A percentile compares a stretch with the other conserved stretches of the same genome.
Evolutionary conservation across 768 basidiomycete genomes (phyloP).

Genomic region (Phylloporus rhodoxanthus): DNA sequence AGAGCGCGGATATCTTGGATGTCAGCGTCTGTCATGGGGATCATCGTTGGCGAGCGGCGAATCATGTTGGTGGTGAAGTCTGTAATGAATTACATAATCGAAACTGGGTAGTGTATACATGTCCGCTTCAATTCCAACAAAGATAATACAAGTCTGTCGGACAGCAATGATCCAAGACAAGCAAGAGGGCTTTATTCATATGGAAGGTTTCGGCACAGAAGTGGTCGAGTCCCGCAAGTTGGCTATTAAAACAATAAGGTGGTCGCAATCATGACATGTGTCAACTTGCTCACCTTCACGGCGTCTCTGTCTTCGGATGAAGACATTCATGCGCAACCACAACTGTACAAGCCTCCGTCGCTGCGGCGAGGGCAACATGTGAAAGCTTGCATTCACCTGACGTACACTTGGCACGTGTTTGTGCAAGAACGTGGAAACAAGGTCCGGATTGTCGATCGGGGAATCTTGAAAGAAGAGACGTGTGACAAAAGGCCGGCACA

Average conservation of each 20-base stretch:
- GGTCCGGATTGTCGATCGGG: background rate
- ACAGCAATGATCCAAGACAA: background rate
- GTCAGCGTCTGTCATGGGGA: slow-evolving; percentile 70
- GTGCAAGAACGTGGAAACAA: background rate
- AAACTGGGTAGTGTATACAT: too few relatives aligned
- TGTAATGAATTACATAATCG: background rate
- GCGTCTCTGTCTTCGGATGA: background rate
- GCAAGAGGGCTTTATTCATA: background rate
- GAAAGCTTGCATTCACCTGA: background rate
- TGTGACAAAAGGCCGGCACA: background rate
- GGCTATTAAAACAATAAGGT: background rate
- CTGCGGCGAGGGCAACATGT: background rate
- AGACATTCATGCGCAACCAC: background rate
- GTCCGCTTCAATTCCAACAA: too few relatives aligned
- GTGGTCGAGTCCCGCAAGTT: background rate
- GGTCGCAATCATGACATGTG: background rate
- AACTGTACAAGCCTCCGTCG: background rate
- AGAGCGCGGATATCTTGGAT: slow-evolving; percentile 73
- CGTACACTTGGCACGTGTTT: background rate
- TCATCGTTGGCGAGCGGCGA: slow-evolving; percentile 65
- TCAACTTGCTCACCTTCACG: background rate
- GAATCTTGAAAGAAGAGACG: background rate
- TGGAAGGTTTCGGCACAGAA: background rate
- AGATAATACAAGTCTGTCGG: too few relatives aligned
- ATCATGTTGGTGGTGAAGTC: background rate